Base-by-base conservation (phyloP, 2,329 filamentous ascomycete species). In the Pseudocercospora crystallina region DNA sequence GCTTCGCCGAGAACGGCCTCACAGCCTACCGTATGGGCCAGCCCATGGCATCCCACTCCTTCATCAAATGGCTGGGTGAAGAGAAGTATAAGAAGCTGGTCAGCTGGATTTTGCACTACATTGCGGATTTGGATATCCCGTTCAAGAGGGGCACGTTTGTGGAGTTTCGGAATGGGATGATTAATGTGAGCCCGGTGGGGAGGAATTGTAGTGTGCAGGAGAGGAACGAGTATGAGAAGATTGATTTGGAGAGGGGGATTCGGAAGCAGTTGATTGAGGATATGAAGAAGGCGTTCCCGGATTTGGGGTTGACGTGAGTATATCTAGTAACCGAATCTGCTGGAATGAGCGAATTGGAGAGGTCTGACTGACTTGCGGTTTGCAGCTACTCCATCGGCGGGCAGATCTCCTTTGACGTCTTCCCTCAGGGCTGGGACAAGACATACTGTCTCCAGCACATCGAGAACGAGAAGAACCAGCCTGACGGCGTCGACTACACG, bases 381-480 rank as follows among this genome's bases (percentile, higher is more conserved):
- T 42, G 9, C 54, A 91, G 88, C 36, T 96, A 87, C 79, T 92
- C 90, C 57, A 95, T 99, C 65, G 94, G 94, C 63, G 94, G 94
- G 46, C 90, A 96, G 70, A 96, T 99, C 73, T 96, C 91, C 53
- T 99, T 99, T 72, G 94, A 99, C 69, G 88, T 97, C 65, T 99
- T 99, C 81, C 94, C 94, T 58, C 82, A 78, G 2, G 94, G 94
- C 67, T 99, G 94, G 94, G 94, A 99, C 77, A 99, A 97, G 84
- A 96, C 89, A 8, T 99, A 96, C 80, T 96, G 91, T 76, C 79
- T 97, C 61, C 78, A 82, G 63, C 91, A 96, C 73, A 78, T 97
- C 56, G 89, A 94, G 75, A 80, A 80, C 58, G 91, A 96, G 71
- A 85, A 86, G 64, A 69, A 73, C 13, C 60, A 71, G 69, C 77